These are phyloP conservation scores for Fraxinus cuspidata DNA, from an alignment of 257 asterid species.

Conservation along the genomic window DNA sequence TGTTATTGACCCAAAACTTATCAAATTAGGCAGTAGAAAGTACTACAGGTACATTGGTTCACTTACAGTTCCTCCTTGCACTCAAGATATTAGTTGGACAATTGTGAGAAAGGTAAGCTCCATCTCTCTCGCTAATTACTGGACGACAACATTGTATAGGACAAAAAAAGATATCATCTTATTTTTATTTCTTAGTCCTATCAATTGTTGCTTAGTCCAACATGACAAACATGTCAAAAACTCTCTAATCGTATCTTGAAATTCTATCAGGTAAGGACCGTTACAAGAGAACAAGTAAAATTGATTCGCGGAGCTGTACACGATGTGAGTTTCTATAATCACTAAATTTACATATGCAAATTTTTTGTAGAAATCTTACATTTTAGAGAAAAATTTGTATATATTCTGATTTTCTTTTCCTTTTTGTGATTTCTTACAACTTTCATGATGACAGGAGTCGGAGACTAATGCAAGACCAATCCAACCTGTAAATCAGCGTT, in stretches of 20 bases:
- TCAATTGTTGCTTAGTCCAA: no score
- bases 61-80: slow-evolving; percentile 73
- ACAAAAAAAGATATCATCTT: no score
- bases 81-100: slow-evolving; percentile 57
- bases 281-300: slow-evolving; percentile 48
- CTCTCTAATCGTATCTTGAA: neutral
- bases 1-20: slow-evolving; percentile 37
- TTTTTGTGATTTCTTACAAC: neutral
- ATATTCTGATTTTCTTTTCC: neutral
- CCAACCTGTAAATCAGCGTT: slow-evolving; percentile 46
- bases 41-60: slow-evolving; percentile 69
- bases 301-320: slow-evolving; percentile 64
- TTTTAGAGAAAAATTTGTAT: neutral
- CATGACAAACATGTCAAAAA: neutral
- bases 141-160: no score
- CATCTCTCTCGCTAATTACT: neutral
- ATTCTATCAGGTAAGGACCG: slow-evolving; percentile 55
- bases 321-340: slow-evolving; percentile 37
- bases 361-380: no score
- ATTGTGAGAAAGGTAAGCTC: slow-evolving; percentile 44
- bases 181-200: no score
- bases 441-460: slow-evolving; percentile 32
- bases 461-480: slow-evolving; percentile 60
- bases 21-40: slow-evolving; percentile 53
- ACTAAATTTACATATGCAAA: neutral